Conservation (phyloP, 2,329 filamentous ascomycete genomes). For the Acephala macrosclerotiorum region DNA sequence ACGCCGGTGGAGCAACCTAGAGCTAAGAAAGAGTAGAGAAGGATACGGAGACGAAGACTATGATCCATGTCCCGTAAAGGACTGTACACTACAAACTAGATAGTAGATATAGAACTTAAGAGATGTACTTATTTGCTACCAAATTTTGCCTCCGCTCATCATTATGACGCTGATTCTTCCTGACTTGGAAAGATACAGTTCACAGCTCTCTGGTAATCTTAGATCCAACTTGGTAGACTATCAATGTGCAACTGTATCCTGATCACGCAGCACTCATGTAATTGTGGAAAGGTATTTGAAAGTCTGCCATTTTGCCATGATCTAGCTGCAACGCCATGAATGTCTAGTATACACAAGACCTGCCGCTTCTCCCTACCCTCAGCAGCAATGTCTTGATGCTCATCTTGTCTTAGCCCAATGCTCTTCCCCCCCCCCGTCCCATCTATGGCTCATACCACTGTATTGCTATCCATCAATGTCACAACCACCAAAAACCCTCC, state of each 20-base stretch:
- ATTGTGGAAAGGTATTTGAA: slow-evolving; percentile 16
- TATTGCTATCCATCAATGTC: not conserved
- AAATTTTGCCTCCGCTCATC: not conserved
- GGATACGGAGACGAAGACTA: not conserved
- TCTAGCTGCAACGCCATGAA: slow-evolving; percentile 31
- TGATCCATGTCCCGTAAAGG: not conserved
- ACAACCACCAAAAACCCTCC: not conserved
- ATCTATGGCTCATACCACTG: not conserved
- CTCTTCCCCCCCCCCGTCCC: not conserved
- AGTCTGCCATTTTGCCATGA: slow-evolving; percentile 31
- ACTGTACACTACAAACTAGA: slow-evolving; percentile 36
- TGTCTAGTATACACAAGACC: slow-evolving; percentile 41
- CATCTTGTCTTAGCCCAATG: slow-evolving; percentile 1
- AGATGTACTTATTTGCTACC: slow-evolving; percentile 17
- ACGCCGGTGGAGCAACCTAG: slow-evolving; percentile 35
- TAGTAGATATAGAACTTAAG: slow-evolving; percentile 37
- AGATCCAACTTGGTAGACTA: no score
- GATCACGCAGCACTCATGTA: no score
- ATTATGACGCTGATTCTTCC: not conserved
- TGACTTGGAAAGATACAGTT: no score
- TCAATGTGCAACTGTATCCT: no score
- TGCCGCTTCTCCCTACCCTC: slow-evolving; percentile 13
- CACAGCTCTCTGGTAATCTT: no score
- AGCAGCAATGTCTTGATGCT: slow-evolving; percentile 19
- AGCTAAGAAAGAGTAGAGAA: slow-evolving; percentile 40